Evolutionary conservation across 2,329 filamentous ascomycete genomes (phyloP).

Genomic region (Penicillium aurantiogriseum): DNA sequence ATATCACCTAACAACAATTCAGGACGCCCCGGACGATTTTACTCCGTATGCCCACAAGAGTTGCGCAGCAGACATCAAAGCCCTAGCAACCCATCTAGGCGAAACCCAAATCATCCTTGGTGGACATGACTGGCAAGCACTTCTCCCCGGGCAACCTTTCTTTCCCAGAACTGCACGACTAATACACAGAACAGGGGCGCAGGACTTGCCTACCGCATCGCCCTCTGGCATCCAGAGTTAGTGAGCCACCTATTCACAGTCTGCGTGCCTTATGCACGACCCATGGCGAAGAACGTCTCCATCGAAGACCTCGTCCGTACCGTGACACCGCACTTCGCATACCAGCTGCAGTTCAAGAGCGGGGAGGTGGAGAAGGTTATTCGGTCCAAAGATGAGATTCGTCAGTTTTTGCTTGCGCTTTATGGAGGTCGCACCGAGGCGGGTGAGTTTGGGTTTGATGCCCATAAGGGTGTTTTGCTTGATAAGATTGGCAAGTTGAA

Average conservation of each 20-base stretch:
- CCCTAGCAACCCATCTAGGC: conserved; percentile 61
- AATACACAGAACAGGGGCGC: conserved; percentile 61
- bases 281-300: conserved; percentile 53
- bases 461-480: conserved; percentile 61
- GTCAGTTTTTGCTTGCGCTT: conserved; percentile 67
- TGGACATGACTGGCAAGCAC: conserved; percentile 75
- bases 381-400: conserved; percentile 60
- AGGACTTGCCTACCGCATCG: conserved; percentile 69
- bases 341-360: conserved; percentile 77
- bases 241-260: conserved; percentile 74
- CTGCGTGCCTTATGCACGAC: conserved; percentile 71
- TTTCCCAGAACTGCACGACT: neutral
- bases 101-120: conserved; percentile 69
- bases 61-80: conserved; percentile 71
- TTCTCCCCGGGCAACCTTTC: neutral
- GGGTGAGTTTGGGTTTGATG: conserved; percentile 58
- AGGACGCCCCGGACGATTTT: conserved; percentile 59
- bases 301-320: conserved; percentile 60
- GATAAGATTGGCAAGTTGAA: conserved; percentile 60
- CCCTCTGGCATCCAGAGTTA: conserved; percentile 70
- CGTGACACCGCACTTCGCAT: conserved; percentile 67
- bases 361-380: conserved; percentile 62
- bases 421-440: conserved; percentile 65
- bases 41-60: conserved; percentile 69
- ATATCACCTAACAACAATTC: conserved; percentile 34